A percentile compares a stretch with the other conserved stretches of the same genome.
Conservation (phyloP, 2,329 filamentous ascomycete species). For the Claviceps fusiformis region DNA sequence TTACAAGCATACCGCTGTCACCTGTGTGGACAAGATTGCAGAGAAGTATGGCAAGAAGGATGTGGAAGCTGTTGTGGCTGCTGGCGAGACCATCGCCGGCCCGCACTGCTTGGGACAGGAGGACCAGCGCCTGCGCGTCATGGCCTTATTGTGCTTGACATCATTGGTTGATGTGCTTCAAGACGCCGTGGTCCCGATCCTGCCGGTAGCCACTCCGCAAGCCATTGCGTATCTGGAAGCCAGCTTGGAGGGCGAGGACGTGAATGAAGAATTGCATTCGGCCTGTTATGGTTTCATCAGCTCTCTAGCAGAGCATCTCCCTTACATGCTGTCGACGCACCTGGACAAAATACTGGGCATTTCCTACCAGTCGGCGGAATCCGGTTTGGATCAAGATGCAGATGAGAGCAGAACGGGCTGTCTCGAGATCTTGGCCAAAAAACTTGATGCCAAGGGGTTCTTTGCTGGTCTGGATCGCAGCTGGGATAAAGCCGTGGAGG, state of each 20-base stretch:
- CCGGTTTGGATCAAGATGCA: constrained; percentile 45
- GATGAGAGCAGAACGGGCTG: constrained; percentile 55
- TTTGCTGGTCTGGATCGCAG: constrained; percentile 60
- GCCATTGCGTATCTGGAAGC: constrained; percentile 57
- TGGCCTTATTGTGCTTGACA: constrained; percentile 79
- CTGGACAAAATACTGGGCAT: constrained; percentile 58
- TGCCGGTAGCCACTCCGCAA: constrained; percentile 62
- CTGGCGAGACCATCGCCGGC: constrained; percentile 65
- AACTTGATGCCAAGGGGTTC: constrained; percentile 63
- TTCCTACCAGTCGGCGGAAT: constrained; percentile 58
- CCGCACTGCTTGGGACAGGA: constrained; percentile 60
- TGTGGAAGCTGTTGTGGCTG: constrained; percentile 57
- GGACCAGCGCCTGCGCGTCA: constrained; percentile 60
- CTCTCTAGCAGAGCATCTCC: constrained; percentile 67
- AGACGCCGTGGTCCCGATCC: constrained; percentile 70
- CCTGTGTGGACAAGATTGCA: constrained; percentile 81
- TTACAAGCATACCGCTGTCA: constrained; percentile 74
- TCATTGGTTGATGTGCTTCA: constrained; percentile 80
- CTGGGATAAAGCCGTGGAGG: constrained; percentile 50
- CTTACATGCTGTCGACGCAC: constrained; percentile 76
- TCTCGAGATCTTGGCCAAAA: constrained; percentile 60
- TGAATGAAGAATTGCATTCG: constrained; percentile 58
- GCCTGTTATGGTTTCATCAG: constrained; percentile 70
- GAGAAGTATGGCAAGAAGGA: constrained; percentile 95
- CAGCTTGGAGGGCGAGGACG: constrained; percentile 39